A percentile compares a stretch with the other conserved stretches of the same genome.
Evolutionary conservation across 2,329 filamentous ascomycete species (phyloP).

Genomic region (Lachnellula willkommii): DNA sequence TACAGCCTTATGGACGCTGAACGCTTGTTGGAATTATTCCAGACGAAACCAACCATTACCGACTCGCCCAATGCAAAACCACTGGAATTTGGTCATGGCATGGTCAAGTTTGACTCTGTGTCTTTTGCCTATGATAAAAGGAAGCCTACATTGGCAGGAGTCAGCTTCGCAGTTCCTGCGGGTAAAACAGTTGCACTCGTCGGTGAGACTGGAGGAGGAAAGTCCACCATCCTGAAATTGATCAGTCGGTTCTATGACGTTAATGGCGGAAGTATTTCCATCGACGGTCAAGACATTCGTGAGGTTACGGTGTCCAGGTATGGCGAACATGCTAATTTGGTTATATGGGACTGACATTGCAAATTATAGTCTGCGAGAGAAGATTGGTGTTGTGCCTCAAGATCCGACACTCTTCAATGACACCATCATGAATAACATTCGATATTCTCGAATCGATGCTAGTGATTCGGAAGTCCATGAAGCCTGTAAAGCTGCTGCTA

Average conservation of each 20-base stretch:
- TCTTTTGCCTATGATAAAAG: conserved; percentile 34
- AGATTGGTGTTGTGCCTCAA: conserved; percentile 53
- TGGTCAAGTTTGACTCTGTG: conserved; percentile 32
- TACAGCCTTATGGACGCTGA: conserved; percentile 61
- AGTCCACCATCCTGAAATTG: conserved; percentile 40
- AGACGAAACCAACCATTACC: conserved; percentile 50
- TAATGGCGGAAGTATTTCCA: conserved; percentile 34
- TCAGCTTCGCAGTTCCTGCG: conserved; percentile 32
- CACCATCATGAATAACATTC: conserved; percentile 38
- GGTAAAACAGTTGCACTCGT: conserved; percentile 42
- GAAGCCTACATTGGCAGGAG: conserved; percentile 31
- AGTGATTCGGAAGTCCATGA: conserved; percentile 33
- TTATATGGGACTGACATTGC: background rate
- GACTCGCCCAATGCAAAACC: conserved; percentile 42
- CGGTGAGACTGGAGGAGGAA: conserved; percentile 41
- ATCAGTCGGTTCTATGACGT: conserved; percentile 43
- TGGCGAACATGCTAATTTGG: conserved; percentile 35
- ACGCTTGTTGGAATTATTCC: conserved; percentile 50
- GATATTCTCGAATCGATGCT: conserved; percentile 27
- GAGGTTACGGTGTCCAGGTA: conserved; percentile 43
- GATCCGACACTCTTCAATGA: conserved; percentile 52
- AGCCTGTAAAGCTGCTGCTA: conserved; percentile 53
- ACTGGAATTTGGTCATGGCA: conserved; percentile 38
- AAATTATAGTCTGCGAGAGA: conserved; percentile 31
- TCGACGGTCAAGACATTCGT: conserved; percentile 35